phyloP scores from a whole-genome alignment of 495 filamentous ascomycete species.

The Glutinoglossum americanum region DNA sequence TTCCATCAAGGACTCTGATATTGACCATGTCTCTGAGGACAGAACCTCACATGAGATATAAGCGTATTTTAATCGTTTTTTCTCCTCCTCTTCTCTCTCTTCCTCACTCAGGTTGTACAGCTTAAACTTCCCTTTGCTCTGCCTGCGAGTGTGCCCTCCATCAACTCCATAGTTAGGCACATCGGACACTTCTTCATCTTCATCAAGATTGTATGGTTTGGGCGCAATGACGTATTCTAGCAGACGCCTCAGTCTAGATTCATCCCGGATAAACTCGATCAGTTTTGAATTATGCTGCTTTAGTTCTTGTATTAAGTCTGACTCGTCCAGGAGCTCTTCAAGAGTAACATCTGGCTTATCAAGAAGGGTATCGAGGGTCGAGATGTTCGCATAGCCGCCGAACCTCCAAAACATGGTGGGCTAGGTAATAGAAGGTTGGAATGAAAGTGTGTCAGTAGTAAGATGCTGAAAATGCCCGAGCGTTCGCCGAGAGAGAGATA shows the following conservation, averaged over 20 bases:
- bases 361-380: constrained; percentile 85
- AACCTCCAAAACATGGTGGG: constrained; percentile 94
- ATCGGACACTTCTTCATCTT: constrained; percentile 30
- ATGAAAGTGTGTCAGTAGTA: neutral
- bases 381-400: constrained; percentile 93
- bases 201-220: constrained; percentile 39
- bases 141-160: neutral
- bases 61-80: constrained; percentile 73
- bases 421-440: neutral
- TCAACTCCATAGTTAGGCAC: constrained; percentile 19
- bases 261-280: constrained; percentile 82
- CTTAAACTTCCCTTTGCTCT: constrained; percentile 2
- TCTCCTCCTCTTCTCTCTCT: constrained; percentile 56
- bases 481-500: neutral
- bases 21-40: constrained; percentile 90
- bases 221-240: constrained; percentile 82
- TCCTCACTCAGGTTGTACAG: constrained; percentile 16
- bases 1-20: constrained; percentile 78
- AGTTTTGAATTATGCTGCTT: constrained; percentile 97
- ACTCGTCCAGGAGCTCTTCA: constrained; percentile 89
- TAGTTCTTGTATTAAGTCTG: constrained; percentile 87
- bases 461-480: neutral
- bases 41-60: constrained; percentile 84
- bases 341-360: constrained; percentile 86
- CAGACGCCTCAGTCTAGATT: constrained; percentile 65